These are phyloP conservation scores for Mycena sanguinolenta DNA, from an alignment of 768 basidiomycete genomes.

Conservation along the genomic window DNA sequence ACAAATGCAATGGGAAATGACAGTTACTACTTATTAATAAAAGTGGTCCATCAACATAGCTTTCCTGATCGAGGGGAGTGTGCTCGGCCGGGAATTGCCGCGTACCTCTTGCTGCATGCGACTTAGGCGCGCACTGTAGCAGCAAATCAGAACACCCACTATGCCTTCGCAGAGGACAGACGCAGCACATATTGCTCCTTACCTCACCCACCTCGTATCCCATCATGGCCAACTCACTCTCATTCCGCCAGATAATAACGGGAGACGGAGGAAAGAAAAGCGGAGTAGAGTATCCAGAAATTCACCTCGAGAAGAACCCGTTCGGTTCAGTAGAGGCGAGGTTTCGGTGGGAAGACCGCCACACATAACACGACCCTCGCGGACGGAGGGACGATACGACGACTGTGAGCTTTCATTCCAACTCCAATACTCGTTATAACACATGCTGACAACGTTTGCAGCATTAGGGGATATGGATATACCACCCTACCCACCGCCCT, in stretches of 20 bases:
- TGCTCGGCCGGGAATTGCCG: too few species aligned
- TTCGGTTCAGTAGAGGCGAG: conserved; percentile 59
- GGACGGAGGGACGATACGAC: conserved; percentile 21
- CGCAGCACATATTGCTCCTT: conserved; percentile 68
- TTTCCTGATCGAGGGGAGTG: too few species aligned
- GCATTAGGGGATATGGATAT: conserved; percentile 45
- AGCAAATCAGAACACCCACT: not conserved
- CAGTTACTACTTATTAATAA: too few species aligned
- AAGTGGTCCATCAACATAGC: too few species aligned
- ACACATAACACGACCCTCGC: conserved; percentile 13
- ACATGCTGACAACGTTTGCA: conserved; percentile 43
- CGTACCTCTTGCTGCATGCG: conserved; percentile 28
- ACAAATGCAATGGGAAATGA: too few species aligned
- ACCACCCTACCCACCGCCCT: conserved; percentile 81
- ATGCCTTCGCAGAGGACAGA: conserved; percentile 64
- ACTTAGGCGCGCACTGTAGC: conserved; percentile 2
- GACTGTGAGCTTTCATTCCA: conserved; percentile 22
- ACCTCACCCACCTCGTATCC: conserved; percentile 68
- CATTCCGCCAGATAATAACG: conserved; percentile 65
- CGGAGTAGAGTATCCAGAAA: conserved; percentile 52
- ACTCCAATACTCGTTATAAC: conserved; percentile 25
- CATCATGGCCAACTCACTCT: conserved; percentile 67
- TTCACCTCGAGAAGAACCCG: conserved; percentile 57
- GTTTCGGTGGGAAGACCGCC: conserved; percentile 33
- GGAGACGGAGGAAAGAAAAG: conserved; percentile 60